These are phyloP conservation scores for Aspergillus unguis DNA, from an alignment of 2,329 filamentous ascomycete genomes.

Conservation along the genomic window DNA sequence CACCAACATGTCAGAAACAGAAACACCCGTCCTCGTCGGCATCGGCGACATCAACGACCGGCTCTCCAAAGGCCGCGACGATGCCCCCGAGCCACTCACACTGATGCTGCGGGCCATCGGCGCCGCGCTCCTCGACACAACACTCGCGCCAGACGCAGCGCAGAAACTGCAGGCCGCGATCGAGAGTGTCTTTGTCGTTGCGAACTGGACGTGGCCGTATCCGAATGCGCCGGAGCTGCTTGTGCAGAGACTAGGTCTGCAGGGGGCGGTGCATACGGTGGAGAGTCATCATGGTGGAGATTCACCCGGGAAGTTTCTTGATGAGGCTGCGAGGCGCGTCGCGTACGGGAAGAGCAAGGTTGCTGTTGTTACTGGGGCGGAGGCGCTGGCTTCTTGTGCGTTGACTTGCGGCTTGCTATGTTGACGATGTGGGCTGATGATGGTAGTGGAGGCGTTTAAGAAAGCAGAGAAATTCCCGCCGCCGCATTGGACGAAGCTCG, in stretches of 20 bases:
- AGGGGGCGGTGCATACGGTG: slow-evolving; percentile 44
- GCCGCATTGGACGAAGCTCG: slow-evolving; percentile 46
- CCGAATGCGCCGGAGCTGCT: slow-evolving; percentile 56
- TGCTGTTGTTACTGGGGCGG: slow-evolving; percentile 61
- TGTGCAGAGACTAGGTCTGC: slow-evolving; percentile 48
- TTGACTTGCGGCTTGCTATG: neutral
- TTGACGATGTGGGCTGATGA: neutral
- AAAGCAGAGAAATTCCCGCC: slow-evolving; percentile 54
- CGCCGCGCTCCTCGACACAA: slow-evolving; percentile 48
- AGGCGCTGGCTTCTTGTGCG: slow-evolving; percentile 57
- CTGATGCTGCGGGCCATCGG: slow-evolving; percentile 58
- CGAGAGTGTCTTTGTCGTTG: slow-evolving; percentile 59
- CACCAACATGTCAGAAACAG: neutral
- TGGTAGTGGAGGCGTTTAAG: slow-evolving; percentile 8
- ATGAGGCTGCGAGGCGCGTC: slow-evolving; percentile 60
- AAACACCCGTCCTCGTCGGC: slow-evolving; percentile 58
- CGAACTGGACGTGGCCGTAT: slow-evolving; percentile 61
- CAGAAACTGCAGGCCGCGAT: slow-evolving; percentile 46
- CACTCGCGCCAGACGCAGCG: slow-evolving; percentile 19
- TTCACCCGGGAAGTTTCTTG: slow-evolving; percentile 60
- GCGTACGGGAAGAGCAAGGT: slow-evolving; percentile 53
- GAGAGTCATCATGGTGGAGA: slow-evolving; percentile 62
- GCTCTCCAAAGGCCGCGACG: slow-evolving; percentile 47
- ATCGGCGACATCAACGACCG: slow-evolving; percentile 60
- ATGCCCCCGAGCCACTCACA: slow-evolving; percentile 57